phyloP scores from a whole-genome alignment of 139 green algal genomes.

The Coelastrella sp. region DNA sequence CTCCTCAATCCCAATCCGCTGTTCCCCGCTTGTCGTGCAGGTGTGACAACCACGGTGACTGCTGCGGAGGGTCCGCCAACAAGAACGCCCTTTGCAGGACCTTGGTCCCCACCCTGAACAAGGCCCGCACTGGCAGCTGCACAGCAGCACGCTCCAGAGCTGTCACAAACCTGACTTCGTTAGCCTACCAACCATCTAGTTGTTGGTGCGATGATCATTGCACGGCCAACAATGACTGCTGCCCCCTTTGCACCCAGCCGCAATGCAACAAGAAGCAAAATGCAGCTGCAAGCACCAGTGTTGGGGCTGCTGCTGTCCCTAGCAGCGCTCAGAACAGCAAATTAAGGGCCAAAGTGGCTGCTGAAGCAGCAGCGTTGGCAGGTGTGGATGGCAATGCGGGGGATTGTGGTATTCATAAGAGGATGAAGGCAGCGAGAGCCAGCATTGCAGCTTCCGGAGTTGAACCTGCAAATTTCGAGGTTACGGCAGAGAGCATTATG shows the following conservation, averaged over 20 bases:
- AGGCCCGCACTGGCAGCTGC: neutral
- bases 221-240: neutral
- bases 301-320: no score
- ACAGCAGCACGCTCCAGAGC: neutral
- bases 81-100: neutral
- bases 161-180: neutral
- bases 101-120: neutral
- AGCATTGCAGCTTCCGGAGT: neutral
- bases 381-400: neutral
- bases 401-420: neutral
- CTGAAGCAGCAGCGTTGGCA: neutral
- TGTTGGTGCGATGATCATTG: neutral
- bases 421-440: neutral
- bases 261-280: neutral
- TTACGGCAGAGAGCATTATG: neutral
- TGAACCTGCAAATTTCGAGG: neutral
- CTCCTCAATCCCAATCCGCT: neutral
- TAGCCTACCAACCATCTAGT: neutral
- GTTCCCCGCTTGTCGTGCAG: neutral
- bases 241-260: neutral
- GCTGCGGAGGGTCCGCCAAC: neutral
- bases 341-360: neutral
- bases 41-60: neutral
- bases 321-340: neutral
- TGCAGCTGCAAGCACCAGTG: neutral